Evolutionary conservation across 1,139 yeast species (phyloP).

Genomic region (Eremothecium gossypii): DNA sequence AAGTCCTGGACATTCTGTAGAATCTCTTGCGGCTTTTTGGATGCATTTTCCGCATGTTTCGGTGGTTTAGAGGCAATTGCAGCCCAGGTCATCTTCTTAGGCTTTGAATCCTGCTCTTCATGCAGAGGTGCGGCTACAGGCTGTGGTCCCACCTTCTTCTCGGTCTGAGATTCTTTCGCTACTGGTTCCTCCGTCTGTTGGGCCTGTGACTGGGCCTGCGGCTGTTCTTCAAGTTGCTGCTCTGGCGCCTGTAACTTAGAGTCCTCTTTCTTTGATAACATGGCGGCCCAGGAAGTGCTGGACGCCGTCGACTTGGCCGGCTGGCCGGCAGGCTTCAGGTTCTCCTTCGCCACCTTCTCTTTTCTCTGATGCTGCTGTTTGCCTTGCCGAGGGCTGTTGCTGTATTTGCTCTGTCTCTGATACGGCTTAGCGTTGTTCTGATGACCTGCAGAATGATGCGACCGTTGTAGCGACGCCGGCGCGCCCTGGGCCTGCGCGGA

Average conservation of each 20-base stretch:
- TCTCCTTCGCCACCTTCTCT: constrained; percentile 17
- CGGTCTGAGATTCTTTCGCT: constrained; percentile 2
- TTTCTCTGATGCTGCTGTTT: constrained; percentile 17
- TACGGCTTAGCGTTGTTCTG: constrained; percentile 12
- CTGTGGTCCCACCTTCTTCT: constrained; percentile 5
- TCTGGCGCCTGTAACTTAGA: constrained; percentile 2
- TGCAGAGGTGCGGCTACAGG: not conserved
- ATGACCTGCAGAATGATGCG: constrained; percentile 6
- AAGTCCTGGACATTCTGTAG: constrained; percentile 16
- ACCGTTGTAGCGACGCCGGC: constrained; percentile 10
- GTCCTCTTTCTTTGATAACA: constrained; percentile 10
- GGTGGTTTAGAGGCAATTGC: constrained; percentile 33
- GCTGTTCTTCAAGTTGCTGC: constrained; percentile 2
- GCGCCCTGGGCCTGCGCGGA: constrained; percentile 7
- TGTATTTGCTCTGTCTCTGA: constrained; percentile 10
- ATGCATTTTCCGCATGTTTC: constrained; percentile 18
- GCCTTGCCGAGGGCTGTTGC: not conserved
- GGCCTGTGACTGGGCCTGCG: constrained; percentile 1
- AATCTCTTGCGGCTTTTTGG: constrained; percentile 13
- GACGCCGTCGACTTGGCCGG: constrained; percentile 15
- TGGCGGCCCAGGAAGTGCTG: constrained; percentile 21
- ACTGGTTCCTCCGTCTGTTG: not conserved
- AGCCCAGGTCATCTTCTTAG: constrained; percentile 33
- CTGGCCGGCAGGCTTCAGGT: constrained; percentile 15
- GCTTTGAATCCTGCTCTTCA: constrained; percentile 9